These are phyloP conservation scores for Podaxis sp. DNA, from an alignment of 768 basidiomycete genomes.

Conservation along the genomic window DNA sequence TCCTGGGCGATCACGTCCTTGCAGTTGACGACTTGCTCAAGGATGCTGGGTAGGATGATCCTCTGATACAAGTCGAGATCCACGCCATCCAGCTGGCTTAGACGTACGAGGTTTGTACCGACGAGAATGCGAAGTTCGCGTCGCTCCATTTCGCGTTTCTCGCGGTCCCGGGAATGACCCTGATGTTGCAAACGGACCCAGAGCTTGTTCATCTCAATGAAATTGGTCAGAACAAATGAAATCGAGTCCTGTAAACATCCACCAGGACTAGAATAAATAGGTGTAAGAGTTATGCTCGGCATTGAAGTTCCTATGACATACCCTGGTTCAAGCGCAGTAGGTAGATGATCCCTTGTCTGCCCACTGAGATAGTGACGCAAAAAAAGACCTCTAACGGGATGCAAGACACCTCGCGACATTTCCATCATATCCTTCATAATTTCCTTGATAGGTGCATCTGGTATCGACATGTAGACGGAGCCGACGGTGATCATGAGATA, in stretches of 20 bases:
- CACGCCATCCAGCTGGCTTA: conserved; percentile 95
- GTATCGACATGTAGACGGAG: conserved; percentile 98
- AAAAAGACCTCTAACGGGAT: conserved; percentile 96
- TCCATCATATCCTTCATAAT: conserved; percentile 99
- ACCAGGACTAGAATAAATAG: conserved; percentile 50
- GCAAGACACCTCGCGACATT: conserved; percentile 96
- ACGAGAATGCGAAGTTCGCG: conserved; percentile 94
- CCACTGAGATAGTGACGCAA: conserved; percentile 95
- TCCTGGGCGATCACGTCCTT: conserved; percentile 99
- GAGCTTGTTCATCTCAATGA: conserved; percentile 99
- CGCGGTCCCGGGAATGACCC: conserved; percentile 94
- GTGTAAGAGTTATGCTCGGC: conserved; percentile 7
- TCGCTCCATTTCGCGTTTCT: conserved; percentile 96
- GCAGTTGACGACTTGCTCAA: conserved; percentile 98
- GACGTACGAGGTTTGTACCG: conserved; percentile 94
- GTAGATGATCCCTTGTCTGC: conserved; percentile 95
- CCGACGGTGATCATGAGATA: conserved; percentile 99
- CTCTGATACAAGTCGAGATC: conserved; percentile 89
- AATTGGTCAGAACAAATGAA: conserved; percentile 94
- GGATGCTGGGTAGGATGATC: conserved; percentile 85
- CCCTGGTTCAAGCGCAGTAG: conserved; percentile 83
- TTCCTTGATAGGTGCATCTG: conserved; percentile 96
- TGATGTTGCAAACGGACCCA: conserved; percentile 99
- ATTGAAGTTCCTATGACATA: conserved; percentile 34
- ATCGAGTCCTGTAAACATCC: conserved; percentile 96